These are phyloP conservation scores for Lactarius tabidus DNA, from an alignment of 768 basidiomycete genomes.

Conservation along the genomic window DNA sequence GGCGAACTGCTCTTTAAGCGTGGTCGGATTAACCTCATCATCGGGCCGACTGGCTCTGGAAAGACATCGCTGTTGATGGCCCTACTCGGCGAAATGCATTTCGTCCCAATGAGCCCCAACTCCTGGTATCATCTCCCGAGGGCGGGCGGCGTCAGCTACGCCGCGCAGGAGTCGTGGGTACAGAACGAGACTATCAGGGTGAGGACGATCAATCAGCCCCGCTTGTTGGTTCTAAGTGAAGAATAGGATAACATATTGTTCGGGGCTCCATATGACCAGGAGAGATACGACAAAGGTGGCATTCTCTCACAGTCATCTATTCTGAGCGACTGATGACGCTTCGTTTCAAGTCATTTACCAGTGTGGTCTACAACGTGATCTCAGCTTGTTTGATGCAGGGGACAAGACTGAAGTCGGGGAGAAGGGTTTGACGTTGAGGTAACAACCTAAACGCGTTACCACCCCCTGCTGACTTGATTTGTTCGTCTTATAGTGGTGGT, in stretches of 20 bases:
- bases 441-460: neutral
- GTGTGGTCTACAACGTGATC: conserved; percentile 35
- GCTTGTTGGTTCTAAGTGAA: neutral
- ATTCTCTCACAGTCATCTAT: neutral
- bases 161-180: conserved; percentile 84
- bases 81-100: conserved; percentile 65
- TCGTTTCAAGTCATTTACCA: conserved; percentile 24
- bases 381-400: conserved; percentile 45
- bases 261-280: conserved; percentile 43
- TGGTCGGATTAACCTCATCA: conserved; percentile 51
- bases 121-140: conserved; percentile 72
- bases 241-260: conserved; percentile 52
- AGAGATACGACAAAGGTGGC: conserved; percentile 40
- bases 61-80: conserved; percentile 68
- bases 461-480: neutral
- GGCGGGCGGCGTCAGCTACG: conserved; percentile 66
- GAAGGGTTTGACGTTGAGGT: conserved; percentile 47
- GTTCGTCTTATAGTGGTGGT: conserved; percentile 39
- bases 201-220: conserved; percentile 4
- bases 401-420: conserved; percentile 56
- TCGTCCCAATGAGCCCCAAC: conserved; percentile 44
- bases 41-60: conserved; percentile 55
- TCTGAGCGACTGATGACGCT: neutral
- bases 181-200: conserved; percentile 73
- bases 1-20: conserved; percentile 53